Base-by-base conservation (phyloP, 768 basidiomycete species). In the Leccinum imitatum region DNA sequence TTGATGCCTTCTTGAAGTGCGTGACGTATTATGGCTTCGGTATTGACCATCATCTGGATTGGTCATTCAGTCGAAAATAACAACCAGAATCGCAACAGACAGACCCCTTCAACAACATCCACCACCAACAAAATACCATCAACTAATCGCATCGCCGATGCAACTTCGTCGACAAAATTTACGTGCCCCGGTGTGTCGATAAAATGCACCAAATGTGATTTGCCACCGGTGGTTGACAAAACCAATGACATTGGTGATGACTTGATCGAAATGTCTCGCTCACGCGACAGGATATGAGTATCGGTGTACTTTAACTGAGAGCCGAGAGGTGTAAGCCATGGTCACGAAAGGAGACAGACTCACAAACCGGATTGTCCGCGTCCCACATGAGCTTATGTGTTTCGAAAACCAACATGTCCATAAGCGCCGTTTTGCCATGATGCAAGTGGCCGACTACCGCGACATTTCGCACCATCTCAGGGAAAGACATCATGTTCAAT, bases 141-240 rank as follows among this genome's bases (percentile, higher is more conserved):
- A 17, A 84, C 88, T 41, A 98, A 77, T 48, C 97, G 84, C 59
- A 95, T 85, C 8, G 92, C 82, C 7, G 89, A 85, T 2, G 95
- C 95, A 21, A 94, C 94, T 75, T 99, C 97, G 69, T 99, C 97
- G n/a, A 95, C 85, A 70, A 99, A 98, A 75, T 98, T 98, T 60
- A 95, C 93, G 69, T 99, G 97, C 35, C 97, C 97, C 3, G 97
- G 97, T 0, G 97, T 98, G 74, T 99, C 97, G 67, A 99, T 88
- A 31, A 98, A 74, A 74, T 99, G 95, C 55, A 98, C 73, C 21
- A 99, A 81, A 74, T 95, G 90, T 2, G 95, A 97, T 78, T 98
- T 98, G 58, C 95, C 93, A 48, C 82, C 78, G 14, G 93, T 94
- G 14, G 85, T 91, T 17, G 86, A 84, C 4, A 98, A 80, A 57